Evolutionary conservation across 495 filamentous ascomycete species (phyloP), one percentile per base, ranked within the genome.

Genomic region (Pyrenopolyporus hunteri): DNA sequence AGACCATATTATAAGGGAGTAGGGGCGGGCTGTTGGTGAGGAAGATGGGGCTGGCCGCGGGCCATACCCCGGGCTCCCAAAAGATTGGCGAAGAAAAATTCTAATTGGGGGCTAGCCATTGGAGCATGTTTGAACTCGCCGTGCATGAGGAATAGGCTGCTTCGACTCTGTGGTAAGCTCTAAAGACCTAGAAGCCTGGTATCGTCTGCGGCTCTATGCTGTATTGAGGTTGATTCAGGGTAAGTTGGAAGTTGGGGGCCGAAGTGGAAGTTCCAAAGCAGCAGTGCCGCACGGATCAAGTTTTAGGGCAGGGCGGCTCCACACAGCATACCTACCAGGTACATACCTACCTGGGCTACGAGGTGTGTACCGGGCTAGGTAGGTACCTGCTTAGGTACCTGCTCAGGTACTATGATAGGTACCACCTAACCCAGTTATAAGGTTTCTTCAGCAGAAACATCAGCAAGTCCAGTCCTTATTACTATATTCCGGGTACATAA

Each of bases 111-210:
- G 64, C 53, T 28, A 49, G 6, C 52, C 52, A 63, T 67, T 67
- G 59, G 64, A 36, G 59, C 28, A 47, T 57, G 32, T 19, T 48
- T 19, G 54, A 59, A 43, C 58, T 63, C 51, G 59, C 58, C 53
- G 37, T 67, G 64, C 67, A 70, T 67, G 45, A 64, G 51, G 57
- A 63, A 67, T 55, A 63, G 58, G 64, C 59, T 67, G 43, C 64
- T 67, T 48, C 48, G 8, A 49, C 46, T 26, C 23, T 31, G 49
- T 52, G 48, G 53, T 67, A 59, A 63, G 58, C 57, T 36, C 52
- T 54, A 37, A 55, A 29, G 58, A 28, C 53, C 53, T 17, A 53
- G 64, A 36, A 67, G 64, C 64, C 64, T 67, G 64, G 42, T 48
- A 57, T 62, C 9, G 19, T 57, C 64, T 67, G 64, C 57, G 63